Evolutionary conservation across 176 grass and related monocot species (phyloP).

Genomic region (Tillandsia leiboldiana): DNA sequence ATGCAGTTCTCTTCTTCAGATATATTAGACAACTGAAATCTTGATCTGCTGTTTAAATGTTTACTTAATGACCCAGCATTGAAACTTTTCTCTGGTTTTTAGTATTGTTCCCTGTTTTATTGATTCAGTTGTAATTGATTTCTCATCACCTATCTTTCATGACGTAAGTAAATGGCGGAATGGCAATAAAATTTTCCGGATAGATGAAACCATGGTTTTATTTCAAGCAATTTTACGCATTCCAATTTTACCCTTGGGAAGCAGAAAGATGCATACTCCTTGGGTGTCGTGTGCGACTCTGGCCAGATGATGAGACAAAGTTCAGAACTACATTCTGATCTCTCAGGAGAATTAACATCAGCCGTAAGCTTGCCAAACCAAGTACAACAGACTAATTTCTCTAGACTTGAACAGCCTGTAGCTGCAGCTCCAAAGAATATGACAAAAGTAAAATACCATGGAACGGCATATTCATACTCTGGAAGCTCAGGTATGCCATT

Average conservation of each 20-base stretch:
- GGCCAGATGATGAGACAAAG: neutral
- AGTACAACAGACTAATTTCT: neutral
- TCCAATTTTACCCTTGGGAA: neutral
- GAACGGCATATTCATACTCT: neutral
- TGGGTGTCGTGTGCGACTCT: neutral
- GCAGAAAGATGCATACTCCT: conserved; percentile 2
- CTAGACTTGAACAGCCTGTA: neutral
- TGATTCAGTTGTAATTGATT: no score
- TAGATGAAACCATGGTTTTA: no score
- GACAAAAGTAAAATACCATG: neutral
- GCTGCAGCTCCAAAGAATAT: neutral
- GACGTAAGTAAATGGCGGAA: no score
- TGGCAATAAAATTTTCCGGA: no score
- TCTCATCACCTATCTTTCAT: no score
- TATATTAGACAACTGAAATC: no score
- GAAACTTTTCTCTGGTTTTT: no score
- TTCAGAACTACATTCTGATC: neutral
- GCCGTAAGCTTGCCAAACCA: neutral
- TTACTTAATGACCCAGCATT: no score
- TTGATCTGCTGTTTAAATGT: no score
- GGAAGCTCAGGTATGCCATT: neutral
- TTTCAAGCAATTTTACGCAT: neutral
- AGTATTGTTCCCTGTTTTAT: no score
- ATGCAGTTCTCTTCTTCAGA: no score
- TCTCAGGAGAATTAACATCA: neutral